Percentiles rank a stretch among this genome's conserved stretches.
These are phyloP conservation scores for Kodamaea kakaduensis DNA, from an alignment of 805 yeast genomes.

Conservation along the genomic window DNA sequence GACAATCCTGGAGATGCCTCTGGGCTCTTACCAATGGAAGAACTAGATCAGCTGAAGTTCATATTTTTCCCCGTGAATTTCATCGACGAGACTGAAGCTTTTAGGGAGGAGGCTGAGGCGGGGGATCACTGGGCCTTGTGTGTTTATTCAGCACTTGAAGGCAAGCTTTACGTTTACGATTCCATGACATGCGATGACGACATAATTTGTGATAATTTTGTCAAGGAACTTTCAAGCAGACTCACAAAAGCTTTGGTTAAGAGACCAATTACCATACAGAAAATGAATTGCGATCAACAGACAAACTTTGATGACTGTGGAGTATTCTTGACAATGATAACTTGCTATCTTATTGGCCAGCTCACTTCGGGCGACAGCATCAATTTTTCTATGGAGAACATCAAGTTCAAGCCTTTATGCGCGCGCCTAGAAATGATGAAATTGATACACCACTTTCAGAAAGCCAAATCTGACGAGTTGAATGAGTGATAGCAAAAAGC, in stretches of 20 bases:
- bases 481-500: background rate
- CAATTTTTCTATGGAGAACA: conserved; percentile 35
- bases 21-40: conserved; percentile 30
- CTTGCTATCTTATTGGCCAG: conserved; percentile 20
- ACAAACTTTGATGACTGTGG: conserved; percentile 68
- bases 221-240: conserved; percentile 20
- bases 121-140: conserved; percentile 79
- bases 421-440: conserved; percentile 39
- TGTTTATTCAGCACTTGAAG: conserved; percentile 47
- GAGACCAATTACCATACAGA: conserved; percentile 22
- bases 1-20: conserved; percentile 32
- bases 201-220: conserved; percentile 21
- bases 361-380: conserved; percentile 19
- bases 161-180: conserved; percentile 54
- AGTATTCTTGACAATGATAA: conserved; percentile 37
- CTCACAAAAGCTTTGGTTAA: conserved; percentile 22
- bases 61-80: conserved; percentile 69
- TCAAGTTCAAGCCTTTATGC: conserved; percentile 45
- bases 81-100: conserved; percentile 40
- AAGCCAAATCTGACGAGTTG: too few species aligned
- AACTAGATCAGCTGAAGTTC: conserved; percentile 34
- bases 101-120: conserved; percentile 53
- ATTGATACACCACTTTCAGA: conserved; percentile 14
- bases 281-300: conserved; percentile 53
- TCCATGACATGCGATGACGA: conserved; percentile 37